Conservation (phyloP, 495 filamentous ascomycete genomes). For the Talaromyces nanjingensis region DNA sequence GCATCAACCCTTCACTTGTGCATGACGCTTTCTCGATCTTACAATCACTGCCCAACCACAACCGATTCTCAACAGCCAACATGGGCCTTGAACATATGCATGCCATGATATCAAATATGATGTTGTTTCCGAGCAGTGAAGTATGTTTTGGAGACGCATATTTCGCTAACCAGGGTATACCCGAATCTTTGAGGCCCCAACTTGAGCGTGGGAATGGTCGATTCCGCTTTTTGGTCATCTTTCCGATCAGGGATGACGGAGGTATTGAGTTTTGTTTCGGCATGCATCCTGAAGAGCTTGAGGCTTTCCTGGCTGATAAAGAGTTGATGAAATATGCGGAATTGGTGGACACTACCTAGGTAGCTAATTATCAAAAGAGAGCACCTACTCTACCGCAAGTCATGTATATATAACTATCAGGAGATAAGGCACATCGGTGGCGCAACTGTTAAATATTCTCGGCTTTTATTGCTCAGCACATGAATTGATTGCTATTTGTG, state of each 20-base stretch:
- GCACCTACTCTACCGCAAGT: too few species aligned
- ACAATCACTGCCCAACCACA: constrained; percentile 20
- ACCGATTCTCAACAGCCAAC: constrained; percentile 15
- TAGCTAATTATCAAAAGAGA: too few species aligned
- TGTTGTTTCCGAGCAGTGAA: constrained; percentile 18
- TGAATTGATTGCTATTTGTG: too few species aligned
- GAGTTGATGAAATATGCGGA: constrained; percentile 24
- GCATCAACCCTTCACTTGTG: constrained; percentile 19
- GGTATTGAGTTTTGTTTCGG: constrained; percentile 26
- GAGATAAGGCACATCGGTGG: too few species aligned
- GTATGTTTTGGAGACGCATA: constrained; percentile 20
- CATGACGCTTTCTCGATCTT: constrained; percentile 26
- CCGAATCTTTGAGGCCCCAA: constrained; percentile 22
- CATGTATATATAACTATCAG: too few species aligned
- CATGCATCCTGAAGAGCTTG: constrained; percentile 25
- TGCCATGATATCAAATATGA: constrained; percentile 22
- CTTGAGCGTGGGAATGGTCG: constrained; percentile 18
- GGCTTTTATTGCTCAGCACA: too few species aligned
- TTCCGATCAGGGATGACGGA: constrained; percentile 25
- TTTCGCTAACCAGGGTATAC: constrained; percentile 18
- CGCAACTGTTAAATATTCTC: too few species aligned
- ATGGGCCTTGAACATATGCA: constrained; percentile 24
- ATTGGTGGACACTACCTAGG: constrained; percentile 15
- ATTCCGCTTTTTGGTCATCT: constrained; percentile 24
- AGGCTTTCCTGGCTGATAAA: constrained; percentile 19